Conservation (phyloP, 164 flowering plant species). For the Warburgia ugandensis region DNA sequence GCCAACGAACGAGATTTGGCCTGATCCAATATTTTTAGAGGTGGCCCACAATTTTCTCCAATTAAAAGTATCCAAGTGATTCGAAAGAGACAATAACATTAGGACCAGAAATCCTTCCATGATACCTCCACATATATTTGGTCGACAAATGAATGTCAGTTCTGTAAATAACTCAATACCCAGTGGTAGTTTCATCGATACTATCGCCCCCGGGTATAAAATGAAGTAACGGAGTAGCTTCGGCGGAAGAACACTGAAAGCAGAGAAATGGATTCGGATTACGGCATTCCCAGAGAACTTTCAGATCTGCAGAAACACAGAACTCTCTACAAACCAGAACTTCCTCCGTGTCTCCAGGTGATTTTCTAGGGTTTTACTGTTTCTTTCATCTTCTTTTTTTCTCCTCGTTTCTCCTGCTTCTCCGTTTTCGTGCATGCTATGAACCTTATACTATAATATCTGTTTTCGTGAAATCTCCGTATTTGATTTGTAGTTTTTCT, state of each 20-base stretch:
- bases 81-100: too few species aligned
- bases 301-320: constrained; percentile 84
- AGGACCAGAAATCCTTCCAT: too few species aligned
- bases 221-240: too few species aligned
- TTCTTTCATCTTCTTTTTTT: not conserved
- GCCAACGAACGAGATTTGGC: too few species aligned
- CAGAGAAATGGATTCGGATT: constrained; percentile 99
- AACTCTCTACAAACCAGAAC: constrained; percentile 61
- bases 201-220: constrained; percentile 8
- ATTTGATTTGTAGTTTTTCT: too few species aligned
- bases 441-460: too few species aligned
- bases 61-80: too few species aligned
- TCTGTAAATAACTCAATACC: not conserved
- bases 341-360: constrained; percentile 99
- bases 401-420: not conserved
- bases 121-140: too few species aligned
- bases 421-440: not conserved
- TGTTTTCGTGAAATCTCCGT: too few species aligned
- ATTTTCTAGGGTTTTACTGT: not conserved
- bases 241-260: too few species aligned
- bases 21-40: too few species aligned
- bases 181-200: not conserved
- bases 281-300: constrained; percentile 80
- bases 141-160: constrained; percentile 2
- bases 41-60: too few species aligned